Percentiles rank a stretch among this genome's conserved stretches.
Conservation (phyloP, 139 green algal genomes). For the Chlorella sp. region DNA sequence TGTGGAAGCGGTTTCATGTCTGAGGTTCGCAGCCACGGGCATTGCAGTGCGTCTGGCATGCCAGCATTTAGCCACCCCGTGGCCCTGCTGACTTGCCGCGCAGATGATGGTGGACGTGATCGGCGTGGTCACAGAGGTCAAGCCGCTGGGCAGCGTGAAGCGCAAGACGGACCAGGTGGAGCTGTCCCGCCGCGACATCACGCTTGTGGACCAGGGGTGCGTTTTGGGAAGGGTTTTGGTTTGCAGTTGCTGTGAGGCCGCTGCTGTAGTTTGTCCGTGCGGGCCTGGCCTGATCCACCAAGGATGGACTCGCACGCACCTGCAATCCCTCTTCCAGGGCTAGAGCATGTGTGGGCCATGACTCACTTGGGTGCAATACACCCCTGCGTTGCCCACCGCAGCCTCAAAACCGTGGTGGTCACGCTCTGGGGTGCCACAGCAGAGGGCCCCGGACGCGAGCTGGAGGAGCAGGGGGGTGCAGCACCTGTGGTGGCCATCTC, state of each 20-base stretch:
- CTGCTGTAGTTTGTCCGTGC: no score
- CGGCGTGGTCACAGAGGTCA: slow-evolving; percentile 72
- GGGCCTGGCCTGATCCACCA: no score
- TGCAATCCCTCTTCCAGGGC: no score
- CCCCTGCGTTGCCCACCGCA: no score
- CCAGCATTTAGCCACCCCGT: no score
- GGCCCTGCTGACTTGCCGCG: neutral
- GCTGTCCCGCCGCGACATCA: slow-evolving; percentile 75
- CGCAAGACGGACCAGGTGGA: slow-evolving; percentile 83
- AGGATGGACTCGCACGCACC: no score
- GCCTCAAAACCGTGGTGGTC: slow-evolving; percentile 70
- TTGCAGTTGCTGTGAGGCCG: no score
- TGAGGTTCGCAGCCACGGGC: neutral
- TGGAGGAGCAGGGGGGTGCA: slow-evolving; percentile 51
- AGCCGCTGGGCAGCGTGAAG: slow-evolving; percentile 73
- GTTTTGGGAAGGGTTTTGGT: neutral
- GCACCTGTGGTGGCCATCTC: slow-evolving; percentile 52
- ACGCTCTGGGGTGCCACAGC: slow-evolving; percentile 79
- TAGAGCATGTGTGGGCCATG: no score
- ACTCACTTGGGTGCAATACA: no score
- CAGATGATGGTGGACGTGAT: slow-evolving; percentile 78
- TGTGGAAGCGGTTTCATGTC: neutral
- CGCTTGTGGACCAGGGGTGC: slow-evolving; percentile 68
- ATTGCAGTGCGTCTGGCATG: no score
- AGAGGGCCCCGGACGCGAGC: slow-evolving; percentile 28